phyloP scores from a whole-genome alignment of 1,139 yeast genomes.

The Scheffersomyces quercinus region DNA sequence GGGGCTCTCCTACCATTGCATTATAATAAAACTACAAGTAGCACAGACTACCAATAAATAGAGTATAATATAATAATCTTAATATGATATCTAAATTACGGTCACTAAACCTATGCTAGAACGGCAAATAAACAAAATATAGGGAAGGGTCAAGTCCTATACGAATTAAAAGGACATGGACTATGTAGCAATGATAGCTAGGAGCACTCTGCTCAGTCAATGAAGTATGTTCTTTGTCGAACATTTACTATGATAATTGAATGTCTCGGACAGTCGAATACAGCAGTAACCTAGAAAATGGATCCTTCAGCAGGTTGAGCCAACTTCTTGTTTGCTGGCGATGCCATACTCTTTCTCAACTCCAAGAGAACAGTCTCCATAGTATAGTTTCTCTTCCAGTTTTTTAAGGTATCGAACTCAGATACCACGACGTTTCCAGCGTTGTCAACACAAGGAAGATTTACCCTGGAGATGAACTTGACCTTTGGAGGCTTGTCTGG shows the following conservation, averaged over 20 bases:
- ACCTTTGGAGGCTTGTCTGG: conserved; percentile 90
- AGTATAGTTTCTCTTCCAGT: conserved; percentile 86
- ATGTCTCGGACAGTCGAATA: no score
- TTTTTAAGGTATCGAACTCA: conserved; percentile 67
- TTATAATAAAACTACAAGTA: not conserved
- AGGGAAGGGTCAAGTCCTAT: no score
- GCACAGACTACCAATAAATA: conserved; percentile 5
- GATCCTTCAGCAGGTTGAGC: conserved; percentile 91
- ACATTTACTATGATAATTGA: no score
- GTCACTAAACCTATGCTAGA: no score
- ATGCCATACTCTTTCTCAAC: conserved; percentile 82
- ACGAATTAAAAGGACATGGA: no score
- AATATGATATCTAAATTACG: no score
- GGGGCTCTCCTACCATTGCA: not conserved
- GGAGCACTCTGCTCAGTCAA: no score
- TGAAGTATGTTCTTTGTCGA: no score
- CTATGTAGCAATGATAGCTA: no score
- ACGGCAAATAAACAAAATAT: no score
- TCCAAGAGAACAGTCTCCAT: conserved; percentile 92
- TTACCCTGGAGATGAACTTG: conserved; percentile 76
- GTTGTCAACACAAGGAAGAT: conserved; percentile 83
- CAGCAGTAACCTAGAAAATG: conserved; percentile 41
- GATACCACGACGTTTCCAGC: conserved; percentile 65
- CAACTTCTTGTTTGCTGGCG: conserved; percentile 77
- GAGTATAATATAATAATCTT: no score